Evolutionary conservation across 305 asterid genomes (phyloP).

Genomic region (Salvia sclarea): DNA sequence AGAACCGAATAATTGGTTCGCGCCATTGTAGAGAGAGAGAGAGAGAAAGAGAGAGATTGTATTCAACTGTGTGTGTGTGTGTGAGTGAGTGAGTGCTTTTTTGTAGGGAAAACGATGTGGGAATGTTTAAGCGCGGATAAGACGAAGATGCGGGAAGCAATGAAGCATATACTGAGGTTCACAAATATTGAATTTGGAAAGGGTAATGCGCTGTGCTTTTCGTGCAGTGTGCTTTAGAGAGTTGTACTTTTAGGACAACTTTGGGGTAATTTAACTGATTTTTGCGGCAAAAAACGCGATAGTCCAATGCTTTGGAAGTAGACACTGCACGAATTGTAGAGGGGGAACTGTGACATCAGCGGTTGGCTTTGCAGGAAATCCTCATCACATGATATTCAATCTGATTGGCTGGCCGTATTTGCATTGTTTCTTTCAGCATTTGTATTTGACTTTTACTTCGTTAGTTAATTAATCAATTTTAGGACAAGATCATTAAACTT

Average conservation of each 20-base stretch:
- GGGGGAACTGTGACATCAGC: not conserved
- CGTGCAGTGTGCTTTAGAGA: constrained; percentile 24
- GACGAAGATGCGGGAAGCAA: constrained; percentile 68
- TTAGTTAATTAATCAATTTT: not conserved
- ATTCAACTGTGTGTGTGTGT: constrained; percentile 11
- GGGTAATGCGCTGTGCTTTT: constrained; percentile 7
- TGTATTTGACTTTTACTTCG: not conserved
- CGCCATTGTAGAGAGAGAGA: constrained; percentile 51
- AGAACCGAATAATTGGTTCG: constrained; percentile 40
- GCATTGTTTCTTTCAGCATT: not conserved
- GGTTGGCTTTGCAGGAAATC: constrained; percentile 29
- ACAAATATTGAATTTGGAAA: not conserved
- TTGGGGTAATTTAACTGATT: not conserved
- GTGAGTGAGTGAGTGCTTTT: constrained; percentile 29
- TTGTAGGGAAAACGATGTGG: constrained; percentile 32
- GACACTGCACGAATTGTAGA: constrained; percentile 27
- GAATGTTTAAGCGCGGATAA: constrained; percentile 44
- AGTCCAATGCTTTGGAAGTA: constrained; percentile 17
- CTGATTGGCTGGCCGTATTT: constrained; percentile 49
- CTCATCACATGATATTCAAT: constrained; percentile 32
- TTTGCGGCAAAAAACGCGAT: not conserved
- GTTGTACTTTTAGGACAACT: constrained; percentile 18
- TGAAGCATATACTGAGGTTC: constrained; percentile 64
- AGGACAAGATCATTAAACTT: no score
- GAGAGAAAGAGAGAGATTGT: constrained; percentile 18